Conservation (phyloP, 2,329 filamentous ascomycete genomes). For the Colletotrichum navitas region DNA sequence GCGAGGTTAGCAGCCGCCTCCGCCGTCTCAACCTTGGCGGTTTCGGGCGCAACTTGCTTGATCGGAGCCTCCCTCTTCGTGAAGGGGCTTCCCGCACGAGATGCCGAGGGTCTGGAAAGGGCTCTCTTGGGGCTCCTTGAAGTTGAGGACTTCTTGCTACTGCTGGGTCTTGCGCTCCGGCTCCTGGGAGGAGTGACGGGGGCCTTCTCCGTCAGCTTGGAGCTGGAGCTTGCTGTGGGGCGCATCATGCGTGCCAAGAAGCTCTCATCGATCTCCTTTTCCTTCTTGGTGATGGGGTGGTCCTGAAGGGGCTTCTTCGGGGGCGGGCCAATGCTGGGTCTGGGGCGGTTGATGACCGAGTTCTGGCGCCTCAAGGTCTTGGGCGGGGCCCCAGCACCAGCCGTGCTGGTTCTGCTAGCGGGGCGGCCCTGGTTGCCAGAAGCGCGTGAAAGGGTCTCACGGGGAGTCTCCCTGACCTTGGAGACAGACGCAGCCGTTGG, state of each 20-base stretch:
- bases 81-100: slow-evolving; percentile 34
- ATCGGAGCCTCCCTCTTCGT: slow-evolving; percentile 20
- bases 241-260: slow-evolving; percentile 88
- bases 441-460: slow-evolving; percentile 43
- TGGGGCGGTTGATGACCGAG: slow-evolving; percentile 58
- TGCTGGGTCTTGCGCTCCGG: slow-evolving; percentile 43
- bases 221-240: slow-evolving; percentile 77
- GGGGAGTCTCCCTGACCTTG: slow-evolving; percentile 60
- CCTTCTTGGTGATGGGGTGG: slow-evolving; percentile 60
- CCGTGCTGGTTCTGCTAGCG: slow-evolving; percentile 59
- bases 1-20: slow-evolving; percentile 42
- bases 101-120: slow-evolving; percentile 42
- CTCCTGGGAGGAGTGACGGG: slow-evolving; percentile 64
- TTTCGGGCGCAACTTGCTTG: slow-evolving; percentile 33
- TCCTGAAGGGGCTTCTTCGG: slow-evolving; percentile 68
- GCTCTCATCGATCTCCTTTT: slow-evolving; percentile 72
- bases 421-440: slow-evolving; percentile 55
- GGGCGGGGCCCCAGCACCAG: slow-evolving; percentile 46
- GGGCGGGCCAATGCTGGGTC: slow-evolving; percentile 69
- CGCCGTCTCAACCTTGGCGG: slow-evolving; percentile 37
- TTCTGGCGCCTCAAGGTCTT: slow-evolving; percentile 59
- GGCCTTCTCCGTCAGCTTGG: slow-evolving; percentile 75
- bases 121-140: slow-evolving; percentile 39
- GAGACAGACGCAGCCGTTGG: slow-evolving; percentile 78
- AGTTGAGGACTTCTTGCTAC: slow-evolving; percentile 45